Percentiles rank a stretch among this genome's conserved stretches.
Conservation (phyloP, 2,329 filamentous ascomycete species). For the Botrytis fragariae region DNA sequence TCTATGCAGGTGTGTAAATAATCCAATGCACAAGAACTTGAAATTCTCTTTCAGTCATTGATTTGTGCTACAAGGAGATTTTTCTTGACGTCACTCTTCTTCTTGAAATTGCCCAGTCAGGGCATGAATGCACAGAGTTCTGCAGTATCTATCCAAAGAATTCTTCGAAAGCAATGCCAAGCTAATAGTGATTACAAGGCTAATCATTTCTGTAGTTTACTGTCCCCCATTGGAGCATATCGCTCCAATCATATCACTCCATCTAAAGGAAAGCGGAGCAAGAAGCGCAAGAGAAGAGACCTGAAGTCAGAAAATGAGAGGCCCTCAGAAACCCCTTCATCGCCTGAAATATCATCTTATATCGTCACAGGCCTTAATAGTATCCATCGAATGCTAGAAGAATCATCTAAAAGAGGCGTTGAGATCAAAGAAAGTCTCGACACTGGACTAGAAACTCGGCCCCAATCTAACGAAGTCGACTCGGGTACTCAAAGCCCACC, state of each 20-base stretch:
- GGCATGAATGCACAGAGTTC: not conserved
- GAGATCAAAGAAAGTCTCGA: not conserved
- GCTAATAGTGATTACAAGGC: not conserved
- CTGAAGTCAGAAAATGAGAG: slow-evolving; percentile 29
- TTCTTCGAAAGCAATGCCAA: not conserved
- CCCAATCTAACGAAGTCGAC: not conserved
- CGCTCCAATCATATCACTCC: slow-evolving; percentile 51
- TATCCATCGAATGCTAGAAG: slow-evolving; percentile 56
- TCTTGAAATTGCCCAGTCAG: not conserved
- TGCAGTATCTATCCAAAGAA: not conserved
- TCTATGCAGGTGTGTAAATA: slow-evolving; percentile 57
- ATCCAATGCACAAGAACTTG: not conserved
- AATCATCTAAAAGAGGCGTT: slow-evolving; percentile 22
- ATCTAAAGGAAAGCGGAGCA: slow-evolving; percentile 61
- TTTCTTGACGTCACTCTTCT: not conserved
- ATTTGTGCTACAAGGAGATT: not conserved
- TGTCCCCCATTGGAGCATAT: slow-evolving; percentile 62
- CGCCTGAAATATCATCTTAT: slow-evolving; percentile 53
- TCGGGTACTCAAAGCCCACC: not conserved
- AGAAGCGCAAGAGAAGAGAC: slow-evolving; percentile 50
- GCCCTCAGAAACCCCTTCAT: slow-evolving; percentile 37
- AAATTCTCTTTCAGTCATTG: not conserved
- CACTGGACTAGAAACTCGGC: not conserved
- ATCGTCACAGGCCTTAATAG: slow-evolving; percentile 64
- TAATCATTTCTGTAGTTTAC: slow-evolving; percentile 47